phyloP scores from a whole-genome alignment of 371 early-diverging fungal genomes.

The Coemansia sp. region DNA sequence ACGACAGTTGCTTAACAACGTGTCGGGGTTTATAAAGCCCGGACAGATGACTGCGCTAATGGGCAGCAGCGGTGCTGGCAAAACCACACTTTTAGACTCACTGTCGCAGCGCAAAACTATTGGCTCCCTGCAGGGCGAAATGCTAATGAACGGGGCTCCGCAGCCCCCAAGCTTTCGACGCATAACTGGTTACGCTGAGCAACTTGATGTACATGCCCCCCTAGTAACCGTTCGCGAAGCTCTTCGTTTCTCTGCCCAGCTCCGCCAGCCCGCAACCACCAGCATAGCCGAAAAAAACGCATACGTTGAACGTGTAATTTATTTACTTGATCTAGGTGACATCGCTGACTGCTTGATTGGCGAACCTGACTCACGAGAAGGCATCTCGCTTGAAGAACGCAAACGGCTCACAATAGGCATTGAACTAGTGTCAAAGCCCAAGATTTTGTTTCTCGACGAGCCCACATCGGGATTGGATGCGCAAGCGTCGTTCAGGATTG shows the following conservation, averaged over 20 bases:
- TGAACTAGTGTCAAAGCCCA: conserved; percentile 75
- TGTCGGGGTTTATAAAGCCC: conserved; percentile 55
- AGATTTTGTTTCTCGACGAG: conserved; percentile 81
- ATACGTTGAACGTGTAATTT: conserved; percentile 69
- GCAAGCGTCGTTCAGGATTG: conserved; percentile 66
- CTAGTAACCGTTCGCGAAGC: conserved; percentile 61
- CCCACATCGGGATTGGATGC: conserved; percentile 81
- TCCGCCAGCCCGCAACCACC: conserved; percentile 61
- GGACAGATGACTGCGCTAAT: conserved; percentile 77
- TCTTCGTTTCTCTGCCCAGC: conserved; percentile 67
- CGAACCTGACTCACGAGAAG: conserved; percentile 56
- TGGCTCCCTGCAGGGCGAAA: conserved; percentile 67
- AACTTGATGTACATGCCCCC: conserved; percentile 77
- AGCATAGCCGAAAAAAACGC: conserved; percentile 53
- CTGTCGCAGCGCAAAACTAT: conserved; percentile 75
- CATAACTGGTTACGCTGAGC: conserved; percentile 79
- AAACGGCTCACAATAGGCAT: conserved; percentile 69
- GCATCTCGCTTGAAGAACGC: conserved; percentile 64
- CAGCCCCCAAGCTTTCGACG: conserved; percentile 60
- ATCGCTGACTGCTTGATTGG: conserved; percentile 63
- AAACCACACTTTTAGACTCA: conserved; percentile 84
- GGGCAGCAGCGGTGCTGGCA: conserved; percentile 88
- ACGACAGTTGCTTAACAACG: conserved; percentile 54
- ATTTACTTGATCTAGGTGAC: conserved; percentile 58
- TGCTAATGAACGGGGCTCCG: conserved; percentile 59